Percentiles rank a stretch among this genome's conserved stretches.
Evolutionary conservation across 768 basidiomycete species (phyloP).

Genomic region (Lactifluus subvellereus): DNA sequence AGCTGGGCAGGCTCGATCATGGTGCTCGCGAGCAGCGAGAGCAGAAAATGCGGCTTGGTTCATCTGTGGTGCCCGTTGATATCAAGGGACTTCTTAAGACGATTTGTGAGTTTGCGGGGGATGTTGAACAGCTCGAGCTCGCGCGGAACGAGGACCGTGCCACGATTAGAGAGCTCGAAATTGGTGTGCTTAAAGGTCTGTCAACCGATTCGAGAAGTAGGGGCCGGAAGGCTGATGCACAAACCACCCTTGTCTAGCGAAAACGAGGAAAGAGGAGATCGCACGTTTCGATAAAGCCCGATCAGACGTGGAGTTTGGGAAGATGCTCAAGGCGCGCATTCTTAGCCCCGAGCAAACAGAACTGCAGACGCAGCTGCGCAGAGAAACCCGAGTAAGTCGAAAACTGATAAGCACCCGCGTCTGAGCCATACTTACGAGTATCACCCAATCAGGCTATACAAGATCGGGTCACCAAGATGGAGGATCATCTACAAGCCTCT

Average conservation of each 20-base stretch:
- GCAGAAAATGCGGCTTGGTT: conserved; percentile 17
- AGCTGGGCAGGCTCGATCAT: conserved; percentile 45
- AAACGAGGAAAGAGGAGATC: conserved; percentile 79
- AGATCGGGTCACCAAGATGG: conserved; percentile 20
- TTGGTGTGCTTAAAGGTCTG: conserved; percentile 62
- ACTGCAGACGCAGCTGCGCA: conserved; percentile 69
- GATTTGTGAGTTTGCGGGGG: conserved; percentile 43
- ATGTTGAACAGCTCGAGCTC: conserved; percentile 46
- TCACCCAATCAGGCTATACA: conserved; percentile 17
- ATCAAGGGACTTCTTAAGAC: conserved; percentile 45
- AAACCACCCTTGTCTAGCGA: conserved; percentile 41
- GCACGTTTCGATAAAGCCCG: conserved; percentile 72
- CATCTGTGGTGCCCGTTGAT: conserved; percentile 44
- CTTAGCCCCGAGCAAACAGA: conserved; percentile 79
- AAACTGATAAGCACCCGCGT: not conserved
- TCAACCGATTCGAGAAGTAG: conserved; percentile 4
- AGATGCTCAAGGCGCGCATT: conserved; percentile 38
- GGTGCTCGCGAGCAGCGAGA: conserved; percentile 34
- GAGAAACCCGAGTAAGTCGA: conserved; percentile 58
- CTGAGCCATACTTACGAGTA: not conserved
- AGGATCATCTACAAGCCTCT: conserved; percentile 15
- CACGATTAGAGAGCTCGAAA: conserved; percentile 51
- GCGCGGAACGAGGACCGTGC: conserved; percentile 38
- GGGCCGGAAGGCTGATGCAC: conserved; percentile 3
- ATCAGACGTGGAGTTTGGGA: conserved; percentile 66